Evolutionary conservation across 2,329 filamentous ascomycete species (phyloP).

Genomic region (Colletotrichum magnum): DNA sequence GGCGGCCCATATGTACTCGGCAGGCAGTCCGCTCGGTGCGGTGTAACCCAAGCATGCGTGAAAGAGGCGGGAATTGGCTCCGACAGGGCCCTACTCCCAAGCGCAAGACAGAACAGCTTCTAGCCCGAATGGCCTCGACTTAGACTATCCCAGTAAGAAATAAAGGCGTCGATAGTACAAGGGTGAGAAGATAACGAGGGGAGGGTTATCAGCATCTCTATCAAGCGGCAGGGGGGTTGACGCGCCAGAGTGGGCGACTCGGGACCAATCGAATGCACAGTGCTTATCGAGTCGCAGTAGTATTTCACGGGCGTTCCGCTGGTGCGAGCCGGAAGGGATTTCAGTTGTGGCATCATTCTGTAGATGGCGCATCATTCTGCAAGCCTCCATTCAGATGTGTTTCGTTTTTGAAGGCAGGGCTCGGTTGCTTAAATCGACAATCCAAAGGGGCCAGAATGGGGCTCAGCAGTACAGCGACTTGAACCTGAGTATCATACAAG

Average conservation of each 20-base stretch:
- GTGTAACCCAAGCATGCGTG: conserved; percentile 8
- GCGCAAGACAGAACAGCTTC: neutral
- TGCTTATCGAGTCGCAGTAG: conserved; percentile 25
- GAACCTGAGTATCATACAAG: no score
- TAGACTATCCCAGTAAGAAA: neutral
- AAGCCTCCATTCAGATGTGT: neutral
- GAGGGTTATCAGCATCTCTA: conserved; percentile 25
- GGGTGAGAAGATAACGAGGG: conserved; percentile 21
- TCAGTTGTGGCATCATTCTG: neutral
- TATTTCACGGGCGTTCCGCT: conserved; percentile 1
- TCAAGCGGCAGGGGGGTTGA: conserved; percentile 13
- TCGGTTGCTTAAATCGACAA: no score
- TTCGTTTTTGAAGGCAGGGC: no score
- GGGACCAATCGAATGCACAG: conserved; percentile 27
- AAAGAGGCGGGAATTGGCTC: neutral
- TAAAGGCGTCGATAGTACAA: neutral
- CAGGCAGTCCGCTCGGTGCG: conserved; percentile 10
- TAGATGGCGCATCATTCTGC: neutral
- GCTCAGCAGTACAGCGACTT: no score
- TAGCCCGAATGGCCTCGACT: neutral
- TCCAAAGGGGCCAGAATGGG: no score
- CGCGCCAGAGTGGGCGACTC: conserved; percentile 23
- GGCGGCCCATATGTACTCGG: conserved; percentile 32
- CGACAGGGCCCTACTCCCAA: neutral
- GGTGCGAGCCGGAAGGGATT: neutral